A percentile compares a stretch with the other conserved stretches of the same genome.
Conservation (phyloP, 768 basidiomycete species). For the Pisolithus tinctorius region DNA sequence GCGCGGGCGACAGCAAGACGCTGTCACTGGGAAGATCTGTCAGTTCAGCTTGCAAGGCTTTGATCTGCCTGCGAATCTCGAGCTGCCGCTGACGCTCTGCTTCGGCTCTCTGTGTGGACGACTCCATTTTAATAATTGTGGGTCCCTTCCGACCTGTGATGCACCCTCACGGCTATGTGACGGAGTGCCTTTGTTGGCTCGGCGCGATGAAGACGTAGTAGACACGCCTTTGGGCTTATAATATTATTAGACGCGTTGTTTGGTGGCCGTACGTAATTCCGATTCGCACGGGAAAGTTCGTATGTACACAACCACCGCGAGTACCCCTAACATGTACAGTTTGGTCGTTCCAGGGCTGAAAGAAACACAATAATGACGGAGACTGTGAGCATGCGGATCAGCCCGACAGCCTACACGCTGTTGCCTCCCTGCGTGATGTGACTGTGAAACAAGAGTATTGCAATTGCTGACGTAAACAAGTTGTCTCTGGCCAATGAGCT, state of each 20-base stretch:
- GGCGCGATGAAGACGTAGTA: not conserved
- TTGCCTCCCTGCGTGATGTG: not conserved
- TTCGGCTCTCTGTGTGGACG: constrained; percentile 36
- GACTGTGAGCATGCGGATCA: not conserved
- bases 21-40: constrained; percentile 25
- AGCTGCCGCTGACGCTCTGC: constrained; percentile 37
- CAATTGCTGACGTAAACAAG: not conserved
- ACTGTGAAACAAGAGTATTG: not conserved
- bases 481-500: not conserved
- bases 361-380: not conserved
- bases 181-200: no score
- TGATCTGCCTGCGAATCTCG: constrained; percentile 50
- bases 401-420: not conserved
- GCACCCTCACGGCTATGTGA: not conserved
- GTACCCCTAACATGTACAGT: no score
- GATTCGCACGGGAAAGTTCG: no score
- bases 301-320: no score
- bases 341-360: no score
- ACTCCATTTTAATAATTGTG: constrained; percentile 40
- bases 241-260: constrained; percentile 15
- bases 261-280: not conserved
- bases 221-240: not conserved
- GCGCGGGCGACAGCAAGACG: constrained; percentile 38
- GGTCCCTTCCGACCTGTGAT: not conserved
- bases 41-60: constrained; percentile 49